Evolutionary conservation across 345 rosid species (phyloP).

Genomic region (Anacardium occidentale): DNA sequence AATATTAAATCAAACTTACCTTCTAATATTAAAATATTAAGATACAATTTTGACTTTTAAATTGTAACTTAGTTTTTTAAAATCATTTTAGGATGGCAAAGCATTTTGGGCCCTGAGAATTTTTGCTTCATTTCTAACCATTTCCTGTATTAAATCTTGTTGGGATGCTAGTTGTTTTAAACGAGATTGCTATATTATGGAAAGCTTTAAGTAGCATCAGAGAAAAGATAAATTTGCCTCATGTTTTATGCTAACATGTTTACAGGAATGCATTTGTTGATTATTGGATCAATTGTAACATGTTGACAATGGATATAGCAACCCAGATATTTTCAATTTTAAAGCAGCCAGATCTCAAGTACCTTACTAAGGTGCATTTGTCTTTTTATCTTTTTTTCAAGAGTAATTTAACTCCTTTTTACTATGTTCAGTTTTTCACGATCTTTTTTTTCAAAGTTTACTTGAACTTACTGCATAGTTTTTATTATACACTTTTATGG

Average conservation of each 20-base stretch:
- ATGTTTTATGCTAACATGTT: conserved; percentile 23
- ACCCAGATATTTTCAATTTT: conserved; percentile 73
- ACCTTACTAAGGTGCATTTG: conserved; percentile 60
- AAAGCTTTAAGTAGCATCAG: neutral
- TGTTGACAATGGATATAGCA: conserved; percentile 75
- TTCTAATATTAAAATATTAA: no score
- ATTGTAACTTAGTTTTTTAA: no score
- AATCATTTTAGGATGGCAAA: no score
- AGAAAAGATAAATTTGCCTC: neutral
- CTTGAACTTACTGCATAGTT: no score
- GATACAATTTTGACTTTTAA: no score
- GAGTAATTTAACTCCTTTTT: no score
- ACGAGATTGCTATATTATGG: neutral
- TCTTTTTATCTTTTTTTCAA: neutral
- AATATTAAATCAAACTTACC: no score
- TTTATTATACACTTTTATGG: neutral
- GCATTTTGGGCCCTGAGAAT: no score
- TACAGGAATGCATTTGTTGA: conserved; percentile 79
- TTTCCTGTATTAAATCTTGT: neutral
- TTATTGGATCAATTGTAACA: conserved; percentile 72
- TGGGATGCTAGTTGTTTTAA: conserved; percentile 5
- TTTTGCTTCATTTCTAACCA: neutral
- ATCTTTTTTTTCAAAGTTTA: no score
- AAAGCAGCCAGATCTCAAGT: conserved; percentile 67
- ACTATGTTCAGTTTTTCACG: neutral